These are phyloP conservation scores for Mycena filopes DNA, from an alignment of 768 basidiomycete genomes.

Conservation along the genomic window DNA sequence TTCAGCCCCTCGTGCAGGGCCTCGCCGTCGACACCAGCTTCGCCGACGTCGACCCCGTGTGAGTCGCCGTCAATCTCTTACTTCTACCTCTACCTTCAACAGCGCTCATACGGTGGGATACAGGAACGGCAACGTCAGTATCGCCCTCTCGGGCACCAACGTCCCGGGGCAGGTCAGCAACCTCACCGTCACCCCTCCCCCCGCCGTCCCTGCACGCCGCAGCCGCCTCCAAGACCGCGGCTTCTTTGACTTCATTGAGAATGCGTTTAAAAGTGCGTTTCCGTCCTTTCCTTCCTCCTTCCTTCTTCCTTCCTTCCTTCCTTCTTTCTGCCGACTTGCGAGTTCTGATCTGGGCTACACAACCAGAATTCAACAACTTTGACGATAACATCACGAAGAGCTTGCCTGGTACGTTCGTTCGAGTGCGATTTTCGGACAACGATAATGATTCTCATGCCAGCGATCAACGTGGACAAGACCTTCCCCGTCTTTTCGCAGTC, in stretches of 20 bases:
- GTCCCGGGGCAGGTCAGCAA: conserved; percentile 32
- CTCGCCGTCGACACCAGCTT: conserved; percentile 43
- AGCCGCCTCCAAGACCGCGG: conserved; percentile 31
- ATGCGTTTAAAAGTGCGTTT: conserved; percentile 21
- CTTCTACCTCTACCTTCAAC: too few species aligned
- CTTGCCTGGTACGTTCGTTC: conserved; percentile 30
- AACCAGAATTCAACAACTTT: conserved; percentile 34
- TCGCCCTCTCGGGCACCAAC: conserved; percentile 34
- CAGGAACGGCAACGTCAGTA: conserved; percentile 19
- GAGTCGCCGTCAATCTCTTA: too few species aligned
- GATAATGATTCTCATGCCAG: not conserved
- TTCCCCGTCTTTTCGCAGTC: conserved; percentile 34
- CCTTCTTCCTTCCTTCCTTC: too few species aligned
- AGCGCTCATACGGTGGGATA: too few species aligned
- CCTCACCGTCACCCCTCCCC: conserved; percentile 29
- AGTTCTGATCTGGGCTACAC: too few species aligned
- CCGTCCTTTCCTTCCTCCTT: not conserved
- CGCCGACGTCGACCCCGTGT: conserved; percentile 19
- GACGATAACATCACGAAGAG: conserved; percentile 32
- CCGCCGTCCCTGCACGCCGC: conserved; percentile 20
- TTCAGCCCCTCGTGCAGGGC: conserved; percentile 31
- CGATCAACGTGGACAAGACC: conserved; percentile 35
- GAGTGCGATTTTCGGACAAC: not conserved
- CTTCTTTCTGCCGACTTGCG: too few species aligned
- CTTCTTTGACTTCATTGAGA: conserved; percentile 31